A percentile compares a stretch with the other conserved stretches of the same genome.
Conservation (phyloP, 192 early-diverging fungal genomes). For the Funneliformis geosporum region DNA sequence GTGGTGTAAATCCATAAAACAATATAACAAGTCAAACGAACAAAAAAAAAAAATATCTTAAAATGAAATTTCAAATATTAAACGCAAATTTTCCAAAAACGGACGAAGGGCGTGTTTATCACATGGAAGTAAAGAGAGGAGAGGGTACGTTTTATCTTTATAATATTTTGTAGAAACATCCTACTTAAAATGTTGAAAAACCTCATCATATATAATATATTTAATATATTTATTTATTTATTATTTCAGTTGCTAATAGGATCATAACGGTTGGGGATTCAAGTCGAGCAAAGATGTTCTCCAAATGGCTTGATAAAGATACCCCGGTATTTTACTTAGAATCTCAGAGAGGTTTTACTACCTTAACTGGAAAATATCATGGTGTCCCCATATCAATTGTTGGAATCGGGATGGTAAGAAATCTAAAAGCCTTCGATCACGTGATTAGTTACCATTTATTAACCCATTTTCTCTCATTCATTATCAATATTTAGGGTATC, state of each 20-base stretch:
- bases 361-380: constrained; percentile 81
- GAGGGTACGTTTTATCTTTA: constrained; percentile 46
- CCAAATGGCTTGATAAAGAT: constrained; percentile 62
- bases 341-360: constrained; percentile 80
- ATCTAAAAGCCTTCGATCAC: neutral
- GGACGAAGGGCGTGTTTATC: constrained; percentile 36
- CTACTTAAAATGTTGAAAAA: too few relatives aligned
- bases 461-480: too few relatives aligned
- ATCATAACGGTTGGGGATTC: constrained; percentile 90
- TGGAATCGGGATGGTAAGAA: constrained; percentile 60
- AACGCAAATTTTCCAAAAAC: constrained; percentile 26
- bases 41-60: too few relatives aligned
- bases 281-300: constrained; percentile 66
- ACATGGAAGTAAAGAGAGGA: constrained; percentile 73
- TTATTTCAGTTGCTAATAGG: constrained; percentile 73
- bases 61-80: neutral
- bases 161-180: neutral
- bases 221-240: neutral
- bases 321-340: constrained; percentile 42
- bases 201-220: too few relatives aligned
- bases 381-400: constrained; percentile 77
- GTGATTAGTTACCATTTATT: neutral
- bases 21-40: too few relatives aligned
- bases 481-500: constrained; percentile 50
- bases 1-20: too few relatives aligned